Evolutionary conservation across 768 basidiomycete genomes (phyloP).

Genomic region (Panus rudis): DNA sequence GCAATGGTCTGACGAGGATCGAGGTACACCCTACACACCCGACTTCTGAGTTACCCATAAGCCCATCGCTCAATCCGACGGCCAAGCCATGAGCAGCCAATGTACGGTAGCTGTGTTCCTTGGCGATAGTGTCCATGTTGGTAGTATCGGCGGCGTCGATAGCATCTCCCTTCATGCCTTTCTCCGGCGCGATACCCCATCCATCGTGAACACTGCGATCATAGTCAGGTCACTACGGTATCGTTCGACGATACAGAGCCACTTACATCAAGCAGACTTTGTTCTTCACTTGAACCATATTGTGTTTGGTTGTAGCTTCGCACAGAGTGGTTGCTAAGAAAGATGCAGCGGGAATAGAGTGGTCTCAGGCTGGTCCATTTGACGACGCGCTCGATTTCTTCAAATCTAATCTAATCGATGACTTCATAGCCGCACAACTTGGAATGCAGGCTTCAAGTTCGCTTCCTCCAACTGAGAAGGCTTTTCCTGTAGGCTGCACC

Average conservation of each 20-base stretch:
- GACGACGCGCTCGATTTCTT: too few species aligned
- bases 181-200: constrained; percentile 73
- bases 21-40: too few species aligned
- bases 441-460: too few species aligned
- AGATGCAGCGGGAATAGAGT: too few species aligned
- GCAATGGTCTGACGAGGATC: not conserved
- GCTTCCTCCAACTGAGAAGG: too few species aligned
- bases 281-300: constrained; percentile 59
- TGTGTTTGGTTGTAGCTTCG: not conserved
- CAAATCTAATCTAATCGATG: too few species aligned
- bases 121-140: constrained; percentile 84
- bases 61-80: constrained; percentile 85
- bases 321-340: not conserved
- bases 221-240: not conserved
- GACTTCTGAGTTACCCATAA: constrained; percentile 98
- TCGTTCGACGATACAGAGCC: not conserved
- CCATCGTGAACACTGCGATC: constrained; percentile 82
- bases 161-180: constrained; percentile 79
- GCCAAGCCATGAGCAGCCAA: constrained; percentile 86
- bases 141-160: constrained; percentile 79
- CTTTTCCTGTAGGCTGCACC: too few species aligned
- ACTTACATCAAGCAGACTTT: constrained; percentile 88
- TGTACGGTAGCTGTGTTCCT: constrained; percentile 63
- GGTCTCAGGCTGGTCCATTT: too few species aligned
- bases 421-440: too few species aligned